A percentile compares a stretch with the other conserved stretches of the same genome.
Conservation (phyloP, 805 yeast species). For the Yarrowia sp. region DNA sequence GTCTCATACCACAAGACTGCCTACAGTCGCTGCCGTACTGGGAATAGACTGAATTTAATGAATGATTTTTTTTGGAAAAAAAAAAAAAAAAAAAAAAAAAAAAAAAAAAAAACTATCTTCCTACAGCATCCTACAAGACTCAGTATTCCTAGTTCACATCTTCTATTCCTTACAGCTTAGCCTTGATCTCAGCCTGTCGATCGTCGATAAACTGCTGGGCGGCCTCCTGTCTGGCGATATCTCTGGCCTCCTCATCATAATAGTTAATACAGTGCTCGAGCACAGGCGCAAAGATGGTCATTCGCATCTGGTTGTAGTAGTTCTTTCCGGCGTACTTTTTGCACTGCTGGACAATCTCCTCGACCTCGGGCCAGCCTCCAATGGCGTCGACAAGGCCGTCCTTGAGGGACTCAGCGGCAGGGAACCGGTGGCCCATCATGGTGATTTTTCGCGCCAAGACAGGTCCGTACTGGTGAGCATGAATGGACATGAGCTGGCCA, state of each 20-base stretch:
- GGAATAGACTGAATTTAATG: neutral
- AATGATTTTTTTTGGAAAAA: no score
- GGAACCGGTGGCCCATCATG: conserved; percentile 50
- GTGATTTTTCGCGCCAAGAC: conserved; percentile 47
- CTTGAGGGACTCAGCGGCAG: conserved; percentile 47
- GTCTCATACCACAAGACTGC: no score
- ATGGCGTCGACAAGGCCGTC: conserved; percentile 48
- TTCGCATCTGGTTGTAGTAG: conserved; percentile 38
- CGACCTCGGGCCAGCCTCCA: conserved; percentile 51
- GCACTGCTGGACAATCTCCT: conserved; percentile 45
- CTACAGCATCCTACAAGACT: no score
- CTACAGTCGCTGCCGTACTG: no score
- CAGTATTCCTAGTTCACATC: no score
- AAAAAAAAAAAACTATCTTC: no score
- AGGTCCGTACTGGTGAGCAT: conserved; percentile 48
- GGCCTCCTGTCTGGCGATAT: conserved; percentile 35
- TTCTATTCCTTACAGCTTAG: conserved; percentile 21
- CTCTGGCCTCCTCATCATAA: conserved; percentile 28
- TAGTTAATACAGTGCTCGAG: conserved; percentile 36
- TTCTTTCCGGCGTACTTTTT: conserved; percentile 30
- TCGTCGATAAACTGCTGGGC: conserved; percentile 31
- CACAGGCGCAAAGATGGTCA: conserved; percentile 28
- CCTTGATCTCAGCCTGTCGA: conserved; percentile 30
- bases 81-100: no score
- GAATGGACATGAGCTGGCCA: conserved; percentile 51